Base-by-base conservation (phyloP, 2,329 filamentous ascomycete genomes). In the Hypoxylon sp. region DNA sequence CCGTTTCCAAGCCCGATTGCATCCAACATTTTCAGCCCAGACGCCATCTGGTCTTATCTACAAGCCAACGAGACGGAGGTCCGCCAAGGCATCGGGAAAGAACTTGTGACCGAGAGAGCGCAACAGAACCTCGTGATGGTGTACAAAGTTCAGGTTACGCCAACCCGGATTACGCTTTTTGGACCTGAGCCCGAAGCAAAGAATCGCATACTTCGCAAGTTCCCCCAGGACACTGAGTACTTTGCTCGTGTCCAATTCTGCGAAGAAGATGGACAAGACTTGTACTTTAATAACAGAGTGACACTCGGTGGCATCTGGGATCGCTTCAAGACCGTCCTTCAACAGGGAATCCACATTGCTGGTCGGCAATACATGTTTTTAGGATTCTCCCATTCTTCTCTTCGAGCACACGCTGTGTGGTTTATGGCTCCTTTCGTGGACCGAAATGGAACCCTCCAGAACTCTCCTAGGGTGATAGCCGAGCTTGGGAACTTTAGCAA, bases 331-430 rank as follows among this genome's bases (percentile, higher is more conserved):
- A 55, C 65, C 0, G 71, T 90, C 0, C 74, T 94, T 6, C 67
- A 73, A 2, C 63, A 75, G 0, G 85, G 84, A 0, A 81, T 95
- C 19, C 63, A 71, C 1, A 81, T 93, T 43, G 88, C 80, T 2
- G 88, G 84, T 0, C 75, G 84, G 8, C 64, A 69, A 1, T 91
- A 84, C 62, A 69, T 71, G 0, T 93, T 92, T 62, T 75, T 93
- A 0, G 89, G 89, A 0, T 93, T 91, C 67, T 91, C 88, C 0
- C 87, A 92, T 67, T 93, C 89, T 0, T 91, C 89, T 0, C 76
- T 93, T 3, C 78, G 89, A 8, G 78, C 83, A 0, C 88, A 90
- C 51, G 84, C 86, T 0, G 84, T 81, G 25, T 91, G 88, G 89
- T 79, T 83, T 50, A 73, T 73, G 29, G 77, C 79, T 0, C 69